phyloP scores from a whole-genome alignment of 1,139 yeast species.

The Sugiyamaella japonica region DNA sequence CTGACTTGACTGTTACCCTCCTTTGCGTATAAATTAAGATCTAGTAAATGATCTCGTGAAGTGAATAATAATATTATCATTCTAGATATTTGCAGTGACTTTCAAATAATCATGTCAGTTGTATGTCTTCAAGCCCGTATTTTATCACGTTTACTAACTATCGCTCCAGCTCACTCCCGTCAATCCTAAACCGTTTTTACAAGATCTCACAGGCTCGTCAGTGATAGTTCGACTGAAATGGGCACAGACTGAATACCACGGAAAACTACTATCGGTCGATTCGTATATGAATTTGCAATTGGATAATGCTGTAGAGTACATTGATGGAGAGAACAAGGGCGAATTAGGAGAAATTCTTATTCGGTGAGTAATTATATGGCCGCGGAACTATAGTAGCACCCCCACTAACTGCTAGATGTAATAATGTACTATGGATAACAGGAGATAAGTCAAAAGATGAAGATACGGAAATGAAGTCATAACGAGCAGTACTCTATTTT shows the following conservation, averaged over 20 bases:
- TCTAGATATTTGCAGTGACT: neutral
- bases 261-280: constrained; percentile 78
- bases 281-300: constrained; percentile 90
- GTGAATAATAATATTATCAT: neutral
- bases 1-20: neutral
- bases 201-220: constrained; percentile 64
- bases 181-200: constrained; percentile 89
- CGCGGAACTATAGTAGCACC: neutral
- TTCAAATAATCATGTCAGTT: neutral
- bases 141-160: neutral
- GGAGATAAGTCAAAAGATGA: constrained; percentile 27
- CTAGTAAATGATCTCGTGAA: neutral
- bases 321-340: constrained; percentile 56
- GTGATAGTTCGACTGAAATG: constrained; percentile 91
- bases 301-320: constrained; percentile 64
- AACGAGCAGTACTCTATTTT: neutral
- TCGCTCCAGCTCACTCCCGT: constrained; percentile 61
- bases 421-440: constrained; percentile 47
- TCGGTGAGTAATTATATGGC: constrained; percentile 45
- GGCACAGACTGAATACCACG: constrained; percentile 88
- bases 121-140: neutral
- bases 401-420: constrained; percentile 37
- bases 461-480: constrained; percentile 22
- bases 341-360: constrained; percentile 79
- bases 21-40: neutral